phyloP scores from a whole-genome alignment of 176 grass and related monocot species.

The Cymbopogon citratus region DNA sequence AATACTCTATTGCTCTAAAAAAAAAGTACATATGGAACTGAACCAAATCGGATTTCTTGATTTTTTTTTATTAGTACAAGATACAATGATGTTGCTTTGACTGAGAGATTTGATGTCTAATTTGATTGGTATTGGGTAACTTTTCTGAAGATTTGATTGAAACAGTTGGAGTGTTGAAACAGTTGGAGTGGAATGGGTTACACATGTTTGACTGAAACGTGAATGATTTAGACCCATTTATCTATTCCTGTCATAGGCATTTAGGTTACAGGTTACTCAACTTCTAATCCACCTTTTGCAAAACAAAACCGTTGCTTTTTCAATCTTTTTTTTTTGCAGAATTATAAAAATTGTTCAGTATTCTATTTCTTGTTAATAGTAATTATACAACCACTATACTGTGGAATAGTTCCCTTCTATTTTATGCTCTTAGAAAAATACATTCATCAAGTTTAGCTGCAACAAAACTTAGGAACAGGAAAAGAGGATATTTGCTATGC shows the following conservation, averaged over 20 bases:
- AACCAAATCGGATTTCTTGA: not conserved
- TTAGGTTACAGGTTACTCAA: not conserved
- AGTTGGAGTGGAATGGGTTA: no score
- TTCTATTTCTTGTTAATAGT: not conserved
- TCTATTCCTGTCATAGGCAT: not conserved
- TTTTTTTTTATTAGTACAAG: not conserved
- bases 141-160: not conserved
- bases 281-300: not conserved
- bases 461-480: not conserved
- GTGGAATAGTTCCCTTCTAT: not conserved
- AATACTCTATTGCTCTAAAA: not conserved
- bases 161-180: not conserved
- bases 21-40: not conserved
- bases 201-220: constrained; percentile 16
- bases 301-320: not conserved
- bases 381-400: not conserved
- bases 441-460: not conserved
- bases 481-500: not conserved
- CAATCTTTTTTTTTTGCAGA: not conserved
- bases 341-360: not conserved
- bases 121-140: not conserved
- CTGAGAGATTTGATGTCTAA: constrained; percentile 6
- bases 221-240: not conserved
- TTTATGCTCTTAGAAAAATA: not conserved
- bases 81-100: not conserved